These are phyloP conservation scores for Erythrophleum ivorense DNA, from an alignment of 331 rosid genomes.

Conservation along the genomic window DNA sequence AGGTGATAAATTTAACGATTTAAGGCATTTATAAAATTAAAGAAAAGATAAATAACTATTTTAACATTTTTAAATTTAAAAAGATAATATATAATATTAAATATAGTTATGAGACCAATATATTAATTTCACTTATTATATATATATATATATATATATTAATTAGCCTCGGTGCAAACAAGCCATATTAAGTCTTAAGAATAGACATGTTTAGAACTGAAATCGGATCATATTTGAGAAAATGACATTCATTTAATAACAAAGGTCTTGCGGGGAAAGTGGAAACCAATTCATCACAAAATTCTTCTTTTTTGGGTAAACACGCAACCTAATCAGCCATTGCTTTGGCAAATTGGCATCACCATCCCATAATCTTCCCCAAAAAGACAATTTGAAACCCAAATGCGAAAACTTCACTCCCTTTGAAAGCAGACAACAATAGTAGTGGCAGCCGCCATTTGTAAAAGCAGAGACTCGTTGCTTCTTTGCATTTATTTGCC, in stretches of 20 bases:
- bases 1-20: neutral
- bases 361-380: neutral
- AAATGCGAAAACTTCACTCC: neutral
- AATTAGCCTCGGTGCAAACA: too few relatives aligned
- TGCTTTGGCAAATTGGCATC: neutral
- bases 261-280: conserved; percentile 33
- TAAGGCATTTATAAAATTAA: too few relatives aligned
- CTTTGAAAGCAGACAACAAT: neutral
- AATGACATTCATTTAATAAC: neutral
- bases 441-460: too few relatives aligned
- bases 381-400: neutral
- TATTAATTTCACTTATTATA: too few relatives aligned
- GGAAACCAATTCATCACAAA: neutral
- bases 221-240: neutral
- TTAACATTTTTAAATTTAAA: too few relatives aligned
- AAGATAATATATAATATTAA: too few relatives aligned
- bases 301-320: conserved; percentile 14
- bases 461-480: neutral
- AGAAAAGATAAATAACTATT: too few relatives aligned
- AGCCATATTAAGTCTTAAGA: too few relatives aligned
- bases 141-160: too few relatives aligned
- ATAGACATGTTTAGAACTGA: too few relatives aligned
- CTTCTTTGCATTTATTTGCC: conserved; percentile 5
- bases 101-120: too few relatives aligned
- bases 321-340: conserved; percentile 18